Base-by-base conservation (phyloP, 768 basidiomycete species). In the Trametes maxima region DNA sequence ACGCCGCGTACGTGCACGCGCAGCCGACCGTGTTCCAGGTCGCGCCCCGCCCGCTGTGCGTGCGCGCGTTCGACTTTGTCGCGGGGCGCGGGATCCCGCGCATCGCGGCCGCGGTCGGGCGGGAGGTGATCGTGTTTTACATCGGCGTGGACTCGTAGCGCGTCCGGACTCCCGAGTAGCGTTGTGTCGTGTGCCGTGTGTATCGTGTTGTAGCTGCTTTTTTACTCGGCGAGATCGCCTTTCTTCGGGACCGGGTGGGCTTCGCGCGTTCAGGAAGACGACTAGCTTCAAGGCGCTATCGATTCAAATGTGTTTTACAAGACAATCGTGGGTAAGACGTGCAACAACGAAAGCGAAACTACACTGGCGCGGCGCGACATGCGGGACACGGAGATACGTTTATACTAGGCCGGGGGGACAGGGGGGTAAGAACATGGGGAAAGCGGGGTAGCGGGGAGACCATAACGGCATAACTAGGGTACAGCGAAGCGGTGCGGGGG, bases 1-100 rank as follows among this genome's bases (percentile, higher is more conserved):
- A 89, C 66, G 77, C 80, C 46, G 80, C 80, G 53, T 89, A 86
- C 71, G 72, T 85, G 17, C 81, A 89, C 49, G 80, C 86, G 24
- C 82, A 85, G 59, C 89, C 90, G 25, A 84, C 82, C 16, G 73
- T 79, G 10, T 83, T 92, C 52, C 74, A 73, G 44, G 68, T 93
- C 55, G 80, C 80, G 25, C 78, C 84, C 25, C 82, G 82, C 24
- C 91, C 91, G 16, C 82, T 87, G 71, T 78, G 80, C 62, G 77
- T 92, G 36, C 81, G 82, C 54, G 87, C 90, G 70, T 90, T 94
- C 67, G 92, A 93, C 75, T 93, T 92, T 73, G 74, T 94, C 51
- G 79, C 81, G 3, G 62, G 80, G 24, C 77, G 74, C 44, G 85
- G 85, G 22, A 86, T 85, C 59, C 87, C 87, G 45, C 77, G 85